These are phyloP conservation scores for Carallia brachiata DNA, from an alignment of 345 rosid species.

Conservation along the genomic window DNA sequence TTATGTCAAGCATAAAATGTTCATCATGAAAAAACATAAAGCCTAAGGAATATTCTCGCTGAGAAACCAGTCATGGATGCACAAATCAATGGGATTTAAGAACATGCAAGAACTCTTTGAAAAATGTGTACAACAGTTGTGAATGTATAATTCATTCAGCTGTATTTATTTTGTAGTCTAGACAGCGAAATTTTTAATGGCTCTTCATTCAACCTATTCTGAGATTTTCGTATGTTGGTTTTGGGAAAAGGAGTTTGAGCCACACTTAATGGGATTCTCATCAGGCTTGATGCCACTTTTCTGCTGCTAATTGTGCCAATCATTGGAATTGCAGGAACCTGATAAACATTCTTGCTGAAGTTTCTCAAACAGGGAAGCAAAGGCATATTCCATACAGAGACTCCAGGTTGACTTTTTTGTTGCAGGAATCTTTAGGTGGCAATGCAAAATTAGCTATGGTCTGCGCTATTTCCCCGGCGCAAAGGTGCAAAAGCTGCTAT, in stretches of 20 bases:
- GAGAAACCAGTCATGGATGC: no score
- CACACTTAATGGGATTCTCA: not conserved
- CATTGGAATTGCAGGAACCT: slow-evolving; percentile 68
- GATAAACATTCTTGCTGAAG: slow-evolving; percentile 98
- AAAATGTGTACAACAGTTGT: not conserved
- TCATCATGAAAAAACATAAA: no score
- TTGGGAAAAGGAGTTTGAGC: slow-evolving; percentile 7
- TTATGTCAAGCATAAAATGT: no score
- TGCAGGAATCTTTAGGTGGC: slow-evolving; percentile 99
- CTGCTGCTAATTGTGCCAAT: slow-evolving; percentile 19
- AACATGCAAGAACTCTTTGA: no score
- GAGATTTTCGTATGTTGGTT: not conserved
- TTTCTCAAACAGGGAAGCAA: slow-evolving; percentile 92
- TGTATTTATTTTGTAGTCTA: not conserved
- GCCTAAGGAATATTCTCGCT: no score
- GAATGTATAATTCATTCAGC: not conserved
- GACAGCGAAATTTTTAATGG: not conserved
- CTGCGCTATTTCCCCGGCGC: slow-evolving; percentile 92
- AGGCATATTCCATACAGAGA: slow-evolving; percentile 99
- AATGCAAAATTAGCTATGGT: slow-evolving; percentile 98
- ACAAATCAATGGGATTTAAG: no score
- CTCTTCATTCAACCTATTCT: not conserved
- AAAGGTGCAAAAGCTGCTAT: slow-evolving; percentile 40
- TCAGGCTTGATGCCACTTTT: slow-evolving; percentile 1
- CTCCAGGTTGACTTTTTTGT: slow-evolving; percentile 89